phyloP scores from a whole-genome alignment of 768 basidiomycete species.

The Boletus rufocinnamomeus region DNA sequence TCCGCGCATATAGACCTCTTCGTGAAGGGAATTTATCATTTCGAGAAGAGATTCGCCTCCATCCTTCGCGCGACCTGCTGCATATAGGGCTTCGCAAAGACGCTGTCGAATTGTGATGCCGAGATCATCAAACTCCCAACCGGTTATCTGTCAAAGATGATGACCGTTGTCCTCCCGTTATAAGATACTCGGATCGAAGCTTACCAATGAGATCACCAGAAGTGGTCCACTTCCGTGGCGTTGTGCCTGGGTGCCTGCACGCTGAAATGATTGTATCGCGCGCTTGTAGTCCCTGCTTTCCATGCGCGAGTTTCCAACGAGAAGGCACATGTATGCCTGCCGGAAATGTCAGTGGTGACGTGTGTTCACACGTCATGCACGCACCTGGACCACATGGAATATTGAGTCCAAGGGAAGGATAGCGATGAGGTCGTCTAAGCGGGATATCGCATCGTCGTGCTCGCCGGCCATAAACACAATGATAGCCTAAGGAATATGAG shows the following conservation, averaged over 20 bases:
- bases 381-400: not conserved
- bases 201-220: not conserved
- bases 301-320: not conserved
- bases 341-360: not conserved
- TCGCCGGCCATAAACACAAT: not conserved
- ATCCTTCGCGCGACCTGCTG: too few relatives aligned
- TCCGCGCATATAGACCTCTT: not conserved
- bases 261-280: too few relatives aligned
- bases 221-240: not conserved
- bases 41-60: too few relatives aligned
- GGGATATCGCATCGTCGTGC: not conserved
- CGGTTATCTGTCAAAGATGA: too few relatives aligned
- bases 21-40: too few relatives aligned
- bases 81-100: too few relatives aligned
- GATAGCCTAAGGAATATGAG: not conserved
- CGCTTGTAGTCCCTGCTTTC: not conserved
- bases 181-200: not conserved
- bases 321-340: not conserved
- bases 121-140: too few relatives aligned
- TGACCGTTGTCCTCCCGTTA: not conserved
- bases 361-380: not conserved
- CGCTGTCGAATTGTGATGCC: too few relatives aligned
- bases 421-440: not conserved
- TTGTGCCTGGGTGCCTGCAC: not conserved
- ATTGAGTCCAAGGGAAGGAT: not conserved